Conservation (phyloP, 2,329 filamentous ascomycete species). For the Nakataea oryzae region DNA sequence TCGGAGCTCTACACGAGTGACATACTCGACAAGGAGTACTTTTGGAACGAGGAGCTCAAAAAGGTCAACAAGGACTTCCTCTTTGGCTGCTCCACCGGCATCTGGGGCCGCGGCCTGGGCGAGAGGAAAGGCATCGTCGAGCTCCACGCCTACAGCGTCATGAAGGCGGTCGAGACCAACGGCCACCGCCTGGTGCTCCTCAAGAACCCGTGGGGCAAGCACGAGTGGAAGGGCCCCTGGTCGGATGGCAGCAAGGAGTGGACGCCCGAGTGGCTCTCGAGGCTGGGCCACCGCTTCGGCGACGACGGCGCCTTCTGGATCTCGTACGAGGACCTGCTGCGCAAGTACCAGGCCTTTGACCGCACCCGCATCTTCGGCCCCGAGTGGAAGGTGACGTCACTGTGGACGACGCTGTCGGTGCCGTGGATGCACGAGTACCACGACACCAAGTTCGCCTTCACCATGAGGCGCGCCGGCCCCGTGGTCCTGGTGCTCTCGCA, state of each 20-base stretch:
- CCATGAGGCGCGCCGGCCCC: constrained; percentile 42
- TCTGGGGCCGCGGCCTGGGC: constrained; percentile 53
- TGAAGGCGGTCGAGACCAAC: constrained; percentile 38
- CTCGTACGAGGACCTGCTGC: constrained; percentile 49
- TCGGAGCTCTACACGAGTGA: constrained; percentile 59
- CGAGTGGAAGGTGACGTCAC: constrained; percentile 46
- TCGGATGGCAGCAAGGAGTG: constrained; percentile 51
- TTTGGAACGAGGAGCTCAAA: constrained; percentile 74
- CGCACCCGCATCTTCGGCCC: constrained; percentile 50
- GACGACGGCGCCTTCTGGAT: constrained; percentile 57
- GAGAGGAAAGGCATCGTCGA: constrained; percentile 47
- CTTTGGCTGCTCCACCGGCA: constrained; percentile 59
- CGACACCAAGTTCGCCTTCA: constrained; percentile 48
- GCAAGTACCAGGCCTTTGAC: constrained; percentile 52
- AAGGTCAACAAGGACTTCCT: constrained; percentile 74
- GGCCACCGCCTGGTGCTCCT: constrained; percentile 40
- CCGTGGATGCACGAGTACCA: constrained; percentile 53
- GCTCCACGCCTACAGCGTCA: constrained; percentile 49
- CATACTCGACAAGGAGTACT: constrained; percentile 67
- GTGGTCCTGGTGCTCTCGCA: constrained; percentile 51
- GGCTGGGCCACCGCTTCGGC: constrained; percentile 48
- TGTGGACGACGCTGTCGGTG: constrained; percentile 52
- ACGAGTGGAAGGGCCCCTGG: constrained; percentile 52
- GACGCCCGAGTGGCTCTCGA: constrained; percentile 45
- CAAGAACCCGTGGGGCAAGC: constrained; percentile 50